Evolutionary conservation across 805 yeast species (phyloP).

Genomic region (Candida railenensis): DNA sequence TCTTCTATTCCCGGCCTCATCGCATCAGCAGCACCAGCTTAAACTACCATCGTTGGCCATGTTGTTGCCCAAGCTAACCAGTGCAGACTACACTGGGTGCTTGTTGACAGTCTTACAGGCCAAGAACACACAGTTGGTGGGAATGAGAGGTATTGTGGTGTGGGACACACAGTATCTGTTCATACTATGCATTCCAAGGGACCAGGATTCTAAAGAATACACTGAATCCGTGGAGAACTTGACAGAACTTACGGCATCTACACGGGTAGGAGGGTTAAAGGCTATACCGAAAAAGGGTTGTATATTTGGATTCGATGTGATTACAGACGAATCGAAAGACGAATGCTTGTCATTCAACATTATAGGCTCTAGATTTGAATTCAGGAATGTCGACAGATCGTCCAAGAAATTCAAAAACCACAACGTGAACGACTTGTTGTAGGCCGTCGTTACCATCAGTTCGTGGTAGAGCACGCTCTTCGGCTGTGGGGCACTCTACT

Average conservation of each 20-base stretch:
- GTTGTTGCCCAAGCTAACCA: conserved; percentile 57
- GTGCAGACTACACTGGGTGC: conserved; percentile 86
- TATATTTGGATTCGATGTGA: conserved; percentile 51
- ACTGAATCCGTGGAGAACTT: conserved; percentile 18
- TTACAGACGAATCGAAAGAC: conserved; percentile 26
- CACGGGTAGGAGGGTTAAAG: conserved; percentile 59
- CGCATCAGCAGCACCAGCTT: background rate
- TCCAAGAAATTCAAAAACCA: conserved; percentile 83
- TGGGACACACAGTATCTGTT: conserved; percentile 82
- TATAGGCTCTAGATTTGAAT: conserved; percentile 75
- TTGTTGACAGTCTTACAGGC: conserved; percentile 55
- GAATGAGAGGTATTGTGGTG: conserved; percentile 69
- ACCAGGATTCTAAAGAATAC: conserved; percentile 32
- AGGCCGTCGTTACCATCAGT: too few species aligned
- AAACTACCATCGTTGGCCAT: conserved; percentile 16
- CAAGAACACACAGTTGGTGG: conserved; percentile 56
- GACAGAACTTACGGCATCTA: conserved; percentile 22
- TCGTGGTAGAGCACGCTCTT: too few species aligned
- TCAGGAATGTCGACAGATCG: conserved; percentile 77
- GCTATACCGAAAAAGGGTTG: conserved; percentile 68
- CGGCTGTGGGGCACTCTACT: too few species aligned
- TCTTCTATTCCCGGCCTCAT: conserved; percentile 40
- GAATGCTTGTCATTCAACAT: conserved; percentile 56
- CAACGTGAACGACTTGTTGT: conserved; percentile 56
- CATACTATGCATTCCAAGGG: conserved; percentile 54